phyloP scores from a whole-genome alignment of 2,329 filamentous ascomycete genomes.

The Xylariaceae sp. region DNA sequence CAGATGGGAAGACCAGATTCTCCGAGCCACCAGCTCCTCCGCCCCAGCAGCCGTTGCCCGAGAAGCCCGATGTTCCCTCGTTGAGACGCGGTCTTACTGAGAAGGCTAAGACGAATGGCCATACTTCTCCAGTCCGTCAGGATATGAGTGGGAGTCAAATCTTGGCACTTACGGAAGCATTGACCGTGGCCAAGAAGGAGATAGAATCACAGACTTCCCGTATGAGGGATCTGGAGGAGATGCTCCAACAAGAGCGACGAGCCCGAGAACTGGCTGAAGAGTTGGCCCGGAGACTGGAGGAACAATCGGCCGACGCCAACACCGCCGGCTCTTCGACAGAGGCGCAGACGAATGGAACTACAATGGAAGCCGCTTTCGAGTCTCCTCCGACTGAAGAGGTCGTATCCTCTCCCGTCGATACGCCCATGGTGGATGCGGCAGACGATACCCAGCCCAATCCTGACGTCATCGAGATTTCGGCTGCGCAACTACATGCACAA shows the following conservation, averaged over 20 bases:
- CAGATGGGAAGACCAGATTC: conserved; percentile 78
- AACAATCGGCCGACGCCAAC: conserved; percentile 38
- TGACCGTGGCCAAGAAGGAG: conserved; percentile 80
- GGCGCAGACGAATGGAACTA: conserved; percentile 34
- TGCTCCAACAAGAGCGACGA: conserved; percentile 73
- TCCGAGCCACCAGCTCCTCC: conserved; percentile 91
- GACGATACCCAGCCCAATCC: conserved; percentile 25
- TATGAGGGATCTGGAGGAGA: conserved; percentile 75
- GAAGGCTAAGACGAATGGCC: conserved; percentile 56
- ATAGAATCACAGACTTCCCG: conserved; percentile 77
- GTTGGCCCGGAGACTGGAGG: conserved; percentile 65
- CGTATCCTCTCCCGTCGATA: conserved; percentile 18
- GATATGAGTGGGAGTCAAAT: conserved; percentile 66
- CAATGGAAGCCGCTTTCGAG: conserved; percentile 46
- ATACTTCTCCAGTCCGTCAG: conserved; percentile 55
- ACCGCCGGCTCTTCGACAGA: conserved; percentile 37
- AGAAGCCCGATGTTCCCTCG: conserved; percentile 79
- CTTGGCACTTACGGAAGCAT: conserved; percentile 75
- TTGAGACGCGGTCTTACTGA: conserved; percentile 75
- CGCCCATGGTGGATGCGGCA: conserved; percentile 8
- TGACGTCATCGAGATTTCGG: conserved; percentile 35
- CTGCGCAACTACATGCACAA: conserved; percentile 58
- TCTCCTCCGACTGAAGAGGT: conserved; percentile 34
- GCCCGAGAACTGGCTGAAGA: conserved; percentile 84
- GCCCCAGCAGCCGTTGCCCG: conserved; percentile 86